These are phyloP conservation scores for Castanea sativa DNA, from an alignment of 306 rosid genomes.

Conservation along the genomic window DNA sequence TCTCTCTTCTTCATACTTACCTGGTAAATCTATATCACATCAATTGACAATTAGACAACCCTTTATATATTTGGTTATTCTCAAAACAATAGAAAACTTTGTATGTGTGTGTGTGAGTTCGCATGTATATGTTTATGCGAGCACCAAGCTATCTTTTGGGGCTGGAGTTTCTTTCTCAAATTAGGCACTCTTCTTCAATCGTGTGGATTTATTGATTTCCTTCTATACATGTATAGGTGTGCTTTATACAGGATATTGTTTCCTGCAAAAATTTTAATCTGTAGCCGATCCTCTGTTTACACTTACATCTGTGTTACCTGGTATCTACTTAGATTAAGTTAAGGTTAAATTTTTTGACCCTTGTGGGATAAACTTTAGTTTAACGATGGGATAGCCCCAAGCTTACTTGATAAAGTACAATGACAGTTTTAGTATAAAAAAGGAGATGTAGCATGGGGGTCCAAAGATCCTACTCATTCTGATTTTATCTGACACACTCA, in stretches of 20 bases:
- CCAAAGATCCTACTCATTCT: background rate
- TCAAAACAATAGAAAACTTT: background rate
- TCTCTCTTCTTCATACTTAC: background rate
- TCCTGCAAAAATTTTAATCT: background rate
- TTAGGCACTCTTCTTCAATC: background rate
- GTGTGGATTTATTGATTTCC: background rate
- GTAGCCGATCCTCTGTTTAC: background rate
- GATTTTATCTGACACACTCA: background rate
- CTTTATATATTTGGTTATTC: background rate
- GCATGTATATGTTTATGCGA: background rate
- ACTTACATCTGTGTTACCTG: background rate
- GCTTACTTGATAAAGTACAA: background rate
- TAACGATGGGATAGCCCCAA: background rate
- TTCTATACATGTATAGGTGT: background rate
- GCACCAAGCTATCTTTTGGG: background rate
- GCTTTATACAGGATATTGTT: background rate
- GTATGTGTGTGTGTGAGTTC: background rate
- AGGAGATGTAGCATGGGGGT: background rate
- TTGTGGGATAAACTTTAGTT: background rate
- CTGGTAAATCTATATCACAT: background rate
- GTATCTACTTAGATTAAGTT: background rate
- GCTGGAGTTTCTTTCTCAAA: background rate
- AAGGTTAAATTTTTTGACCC: background rate
- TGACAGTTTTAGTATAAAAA: background rate
- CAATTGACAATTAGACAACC: background rate